Base-by-base conservation (phyloP, 2,329 filamentous ascomycete genomes). In the Blastomyces gilchristii region DNA sequence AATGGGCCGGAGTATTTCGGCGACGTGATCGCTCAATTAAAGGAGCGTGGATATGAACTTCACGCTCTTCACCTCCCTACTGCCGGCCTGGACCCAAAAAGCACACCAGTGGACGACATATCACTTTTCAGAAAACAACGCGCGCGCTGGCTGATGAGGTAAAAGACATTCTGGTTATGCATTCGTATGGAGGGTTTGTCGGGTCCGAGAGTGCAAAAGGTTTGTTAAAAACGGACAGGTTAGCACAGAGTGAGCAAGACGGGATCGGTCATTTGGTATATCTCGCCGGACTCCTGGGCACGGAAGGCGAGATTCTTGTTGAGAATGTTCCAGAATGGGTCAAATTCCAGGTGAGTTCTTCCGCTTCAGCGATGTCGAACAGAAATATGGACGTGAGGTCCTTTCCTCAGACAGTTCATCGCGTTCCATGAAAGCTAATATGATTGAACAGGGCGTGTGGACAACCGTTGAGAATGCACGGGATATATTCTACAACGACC, bases 171-270 rank as follows among this genome's bases (percentile, higher is more conserved):
- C 65, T 69, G 64, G 69, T 68, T 59, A 73, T 65, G 66, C 75
- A 72, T 71, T 79, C 74, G 64, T 78, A 68, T 68, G 74, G 65
- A 68, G 78, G 68, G 57, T 68, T 69, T 66, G 70, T 71, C 0
- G 69, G 68, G 6, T 71, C 68, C 9, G 66, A 75, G 57, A 66
- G 65, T 41, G 54, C 70, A 12, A 70, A 75, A 58, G 70, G 71
- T 0, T 25, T 75, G 8, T 66, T 64, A 2, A 69, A 69, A 57
- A 67, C 66, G 53, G 72, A 72, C 45, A 67, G 71, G 34, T 61
- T 65, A 53, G 62, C 62, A 58, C 62, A 68, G 43, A 72, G 73
- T 0, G 71, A 72, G 62, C 67, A 67, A 28, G 74, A 74, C 2
- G 74, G 75, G 5, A 66, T 75, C 11, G 63, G 72, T 14, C 63